Evolutionary conservation across 2,329 filamentous ascomycete species (phyloP).

Genomic region (Sarocladium brachiariae): DNA sequence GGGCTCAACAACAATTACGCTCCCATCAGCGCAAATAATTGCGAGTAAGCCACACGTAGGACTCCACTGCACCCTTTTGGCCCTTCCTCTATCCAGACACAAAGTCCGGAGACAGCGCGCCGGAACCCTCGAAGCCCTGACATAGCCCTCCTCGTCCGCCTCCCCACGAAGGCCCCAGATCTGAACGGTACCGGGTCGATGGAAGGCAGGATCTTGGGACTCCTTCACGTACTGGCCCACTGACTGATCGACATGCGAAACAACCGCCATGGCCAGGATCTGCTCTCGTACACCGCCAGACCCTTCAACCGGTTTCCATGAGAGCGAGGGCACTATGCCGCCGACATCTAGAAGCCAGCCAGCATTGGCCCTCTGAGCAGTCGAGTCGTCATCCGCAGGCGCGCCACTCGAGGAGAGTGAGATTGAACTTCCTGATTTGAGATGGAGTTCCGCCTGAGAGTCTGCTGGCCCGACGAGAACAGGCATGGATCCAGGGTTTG

Average conservation of each 20-base stretch:
- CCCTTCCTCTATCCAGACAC: conserved; percentile 45
- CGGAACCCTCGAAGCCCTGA: conserved; percentile 24
- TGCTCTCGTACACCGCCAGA: conserved; percentile 32
- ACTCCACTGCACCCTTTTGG: conserved; percentile 46
- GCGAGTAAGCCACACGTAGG: conserved; percentile 41
- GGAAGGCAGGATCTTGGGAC: conserved; percentile 27
- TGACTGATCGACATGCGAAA: conserved; percentile 44
- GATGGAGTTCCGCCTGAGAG: conserved; percentile 22
- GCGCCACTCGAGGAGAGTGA: conserved; percentile 23
- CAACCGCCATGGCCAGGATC: conserved; percentile 43
- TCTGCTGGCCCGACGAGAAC: conserved; percentile 27
- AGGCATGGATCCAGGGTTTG: conserved; percentile 21
- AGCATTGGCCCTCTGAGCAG: conserved; percentile 20
- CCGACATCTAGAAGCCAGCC: conserved; percentile 50
- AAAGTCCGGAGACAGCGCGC: conserved; percentile 37
- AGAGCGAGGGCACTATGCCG: conserved; percentile 44
- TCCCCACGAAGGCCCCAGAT: conserved; percentile 41
- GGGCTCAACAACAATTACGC: conserved; percentile 40
- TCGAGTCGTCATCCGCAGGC: conserved; percentile 22
- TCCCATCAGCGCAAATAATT: conserved; percentile 44
- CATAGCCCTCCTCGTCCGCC: conserved; percentile 21
- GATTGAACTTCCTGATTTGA: conserved; percentile 21
- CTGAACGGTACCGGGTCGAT: conserved; percentile 42
- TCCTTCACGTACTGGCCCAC: conserved; percentile 32
- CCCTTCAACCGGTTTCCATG: conserved; percentile 38